Percentiles rank a stretch among this genome's conserved stretches.
These are phyloP conservation scores for Xerocomus spinulosus DNA, from an alignment of 768 basidiomycete species.

Conservation along the genomic window DNA sequence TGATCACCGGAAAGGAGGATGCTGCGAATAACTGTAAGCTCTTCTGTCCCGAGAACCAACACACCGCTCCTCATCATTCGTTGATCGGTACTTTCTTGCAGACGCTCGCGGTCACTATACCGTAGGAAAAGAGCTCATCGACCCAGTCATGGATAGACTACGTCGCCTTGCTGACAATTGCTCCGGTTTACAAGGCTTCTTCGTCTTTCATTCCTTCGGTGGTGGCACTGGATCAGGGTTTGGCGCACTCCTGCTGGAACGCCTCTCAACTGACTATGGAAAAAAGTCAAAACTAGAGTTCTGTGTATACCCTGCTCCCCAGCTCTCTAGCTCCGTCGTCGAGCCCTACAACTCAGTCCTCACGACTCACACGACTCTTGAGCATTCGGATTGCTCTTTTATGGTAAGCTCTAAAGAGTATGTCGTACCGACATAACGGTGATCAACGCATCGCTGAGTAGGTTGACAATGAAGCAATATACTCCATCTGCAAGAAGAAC, in stretches of 20 bases:
- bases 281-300: constrained; percentile 99
- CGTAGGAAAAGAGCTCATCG: constrained; percentile 97
- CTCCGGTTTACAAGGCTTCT: constrained; percentile 97
- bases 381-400: constrained; percentile 99
- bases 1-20: constrained; percentile 98
- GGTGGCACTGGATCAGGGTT: constrained; percentile 99
- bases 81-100: constrained; percentile 29
- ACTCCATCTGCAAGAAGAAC: constrained; percentile 98
- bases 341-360: constrained; percentile 99
- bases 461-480: constrained; percentile 99
- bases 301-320: constrained; percentile 94
- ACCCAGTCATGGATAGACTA: constrained; percentile 94
- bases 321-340: constrained; percentile 92
- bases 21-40: constrained; percentile 97
- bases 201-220: constrained; percentile 99
- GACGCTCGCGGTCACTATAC: constrained; percentile 99
- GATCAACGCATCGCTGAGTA: constrained; percentile 27
- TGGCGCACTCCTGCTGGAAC: constrained; percentile 94
- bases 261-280: constrained; percentile 96
- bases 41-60: neutral
- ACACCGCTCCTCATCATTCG: constrained; percentile 6
- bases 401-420: constrained; percentile 56
- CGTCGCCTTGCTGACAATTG: constrained; percentile 98
- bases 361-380: constrained; percentile 97
- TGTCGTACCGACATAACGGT: neutral